Base-by-base conservation (phyloP, 345 rosid genomes). In the Lumnitzera littorea region DNA sequence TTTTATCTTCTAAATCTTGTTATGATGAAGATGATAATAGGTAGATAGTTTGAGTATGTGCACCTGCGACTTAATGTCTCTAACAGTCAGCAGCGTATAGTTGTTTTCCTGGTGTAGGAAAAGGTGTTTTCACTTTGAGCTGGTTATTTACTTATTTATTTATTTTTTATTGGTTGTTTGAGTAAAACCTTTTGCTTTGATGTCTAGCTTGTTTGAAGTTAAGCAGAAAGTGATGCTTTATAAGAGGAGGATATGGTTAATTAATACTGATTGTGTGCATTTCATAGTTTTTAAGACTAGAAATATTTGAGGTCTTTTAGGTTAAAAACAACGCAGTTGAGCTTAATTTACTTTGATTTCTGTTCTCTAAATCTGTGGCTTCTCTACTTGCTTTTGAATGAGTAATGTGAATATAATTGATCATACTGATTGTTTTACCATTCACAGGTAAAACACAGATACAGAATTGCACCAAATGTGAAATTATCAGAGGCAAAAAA, bases 391-490 rank as follows among this genome's bases (percentile, higher is more conserved):
- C 20, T 23, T 53, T 24, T 53, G 15, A 15, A 31, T 14, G 51
- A 25, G n/a, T 46, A 23, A 24, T 12, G 5, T 54, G 24, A 31
- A 24, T 23, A 46, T 27, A 24, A 48, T 59, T 58, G 5, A 27
- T 27, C 31, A 23, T 1, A 49, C 12, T 65, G 11, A 27, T 12
- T 20, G 31, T 16, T 68, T 55, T 36, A 56, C 27, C 24, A 14
- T 61, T 72, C 63, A 63, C 81, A 94, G 99, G 78, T 80, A 61
- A 94, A 90, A 80, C 96, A 90, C 66, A 85, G 74, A 66, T 94
- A 94, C 77, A 76, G 76, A 63, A 72, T 87, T 59, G 75, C 82
- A 48, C 58, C 81, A 25, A 67, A 66, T 64, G 66, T 73, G n/a
- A 57, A 68, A 41, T 63, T 60, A 61, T 56, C 82, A 53, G 90